Evolutionary conservation across 2,329 filamentous ascomycete genomes (phyloP).

Genomic region (Fusarium kyushuense): DNA sequence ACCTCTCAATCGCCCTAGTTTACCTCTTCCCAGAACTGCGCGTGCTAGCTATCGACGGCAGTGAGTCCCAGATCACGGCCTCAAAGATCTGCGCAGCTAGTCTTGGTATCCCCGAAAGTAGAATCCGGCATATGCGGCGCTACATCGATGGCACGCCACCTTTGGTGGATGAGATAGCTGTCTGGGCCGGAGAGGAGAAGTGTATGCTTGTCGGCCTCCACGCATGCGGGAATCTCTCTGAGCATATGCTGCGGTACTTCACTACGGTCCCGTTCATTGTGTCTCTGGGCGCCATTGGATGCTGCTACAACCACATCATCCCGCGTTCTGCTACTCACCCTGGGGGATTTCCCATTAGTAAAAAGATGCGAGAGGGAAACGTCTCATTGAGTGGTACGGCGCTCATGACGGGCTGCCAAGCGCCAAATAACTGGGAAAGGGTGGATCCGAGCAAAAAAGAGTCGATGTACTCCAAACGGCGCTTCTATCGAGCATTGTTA

Average conservation of each 20-base stretch:
- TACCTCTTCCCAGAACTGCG: not conserved
- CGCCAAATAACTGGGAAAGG: not conserved
- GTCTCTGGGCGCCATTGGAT: not conserved
- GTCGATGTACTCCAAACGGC: not conserved
- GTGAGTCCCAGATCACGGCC: not conserved
- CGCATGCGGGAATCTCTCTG: not conserved
- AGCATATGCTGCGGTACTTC: slow-evolving; percentile 1
- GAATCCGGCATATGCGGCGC: not conserved
- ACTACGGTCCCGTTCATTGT: not conserved
- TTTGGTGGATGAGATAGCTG: not conserved
- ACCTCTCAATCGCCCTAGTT: not conserved
- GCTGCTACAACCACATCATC: not conserved
- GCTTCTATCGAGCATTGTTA: not conserved
- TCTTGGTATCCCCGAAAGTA: not conserved
- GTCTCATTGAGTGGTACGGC: not conserved
- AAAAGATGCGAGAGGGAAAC: not conserved
- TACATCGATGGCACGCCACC: not conserved
- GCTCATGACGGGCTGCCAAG: slow-evolving; percentile 1
- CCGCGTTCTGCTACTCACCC: not conserved
- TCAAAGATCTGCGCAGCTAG: not conserved
- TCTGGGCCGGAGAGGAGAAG: not conserved
- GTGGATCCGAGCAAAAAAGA: not conserved
- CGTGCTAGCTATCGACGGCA: not conserved
- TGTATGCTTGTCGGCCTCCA: not conserved
- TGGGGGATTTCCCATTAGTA: not conserved